Evolutionary conservation across 176 grass and related monocot genomes (phyloP).

Genomic region (Oryza punctata): DNA sequence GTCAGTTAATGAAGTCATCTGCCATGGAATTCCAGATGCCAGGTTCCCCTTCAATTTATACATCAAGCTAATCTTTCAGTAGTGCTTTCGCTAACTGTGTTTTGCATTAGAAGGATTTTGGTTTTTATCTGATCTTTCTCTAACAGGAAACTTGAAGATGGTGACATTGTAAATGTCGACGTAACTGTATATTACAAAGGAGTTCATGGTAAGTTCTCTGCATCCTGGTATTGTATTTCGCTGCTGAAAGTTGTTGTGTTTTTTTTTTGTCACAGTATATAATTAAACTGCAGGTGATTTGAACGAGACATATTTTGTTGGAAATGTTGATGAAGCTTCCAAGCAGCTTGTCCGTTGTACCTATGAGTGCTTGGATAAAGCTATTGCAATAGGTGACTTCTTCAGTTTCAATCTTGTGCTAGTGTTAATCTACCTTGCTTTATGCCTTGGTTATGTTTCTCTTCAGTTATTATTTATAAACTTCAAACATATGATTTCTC

Average conservation of each 20-base stretch:
- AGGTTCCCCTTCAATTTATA: constrained; percentile 56
- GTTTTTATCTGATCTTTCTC: constrained; percentile 42
- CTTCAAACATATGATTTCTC: not conserved
- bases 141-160: constrained; percentile 88
- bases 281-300: constrained; percentile 77
- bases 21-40: constrained; percentile 98
- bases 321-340: constrained; percentile 91
- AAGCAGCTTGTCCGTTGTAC: constrained; percentile 87
- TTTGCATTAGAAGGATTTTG: constrained; percentile 20
- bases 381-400: constrained; percentile 87
- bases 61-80: not conserved
- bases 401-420: constrained; percentile 17
- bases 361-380: constrained; percentile 97
- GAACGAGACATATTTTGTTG: constrained; percentile 99
- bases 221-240: constrained; percentile 27
- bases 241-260: constrained; percentile 11
- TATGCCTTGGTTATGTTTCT: not conserved
- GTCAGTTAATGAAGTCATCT: constrained; percentile 98
- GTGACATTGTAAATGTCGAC: constrained; percentile 99
- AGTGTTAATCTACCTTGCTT: constrained; percentile 31
- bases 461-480: constrained; percentile 2
- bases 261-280: constrained; percentile 14
- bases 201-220: constrained; percentile 78
- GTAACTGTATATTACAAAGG: constrained; percentile 89
- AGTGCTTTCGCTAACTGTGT: constrained; percentile 34